Base-by-base conservation (phyloP, 2,329 filamentous ascomycete species). In the Nemania sp. region DNA sequence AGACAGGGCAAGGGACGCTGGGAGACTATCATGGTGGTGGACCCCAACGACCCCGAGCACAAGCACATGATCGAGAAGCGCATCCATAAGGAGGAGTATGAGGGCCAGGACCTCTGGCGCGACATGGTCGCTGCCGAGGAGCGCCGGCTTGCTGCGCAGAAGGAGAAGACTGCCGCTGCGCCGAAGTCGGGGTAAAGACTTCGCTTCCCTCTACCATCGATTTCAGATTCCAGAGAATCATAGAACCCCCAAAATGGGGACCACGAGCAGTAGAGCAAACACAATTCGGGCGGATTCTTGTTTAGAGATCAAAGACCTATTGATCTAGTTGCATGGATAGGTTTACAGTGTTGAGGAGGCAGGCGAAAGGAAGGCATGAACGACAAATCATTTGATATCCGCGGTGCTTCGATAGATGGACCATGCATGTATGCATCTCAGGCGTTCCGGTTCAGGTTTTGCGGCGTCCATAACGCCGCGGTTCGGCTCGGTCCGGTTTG, bases 51-150 rank as follows among this genome's bases (percentile, higher is more conserved):
- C 78, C 93, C 93, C 1, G 89, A 91, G 81, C 93, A 94, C 81
- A 92, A 93, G 86, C 86, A 92, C 75, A 79, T 94, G 73, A 92
- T 97, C 73, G 93, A 97, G 87, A 95, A 94, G 89, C 90, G 85
- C 82, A 88, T 96, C 62, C 93, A 97, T 80, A 92, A 94, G 82
- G 93, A 97, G 84, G 86, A 92, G 71, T 96, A 97, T 80, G 87
- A 90, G 78, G 93, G 93, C 52, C 93, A 97, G 83, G 94, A 98
- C 80, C 86, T 98, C 76, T 99, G 96, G 96, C 96, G 89, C 85
- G 91, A 95, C 75, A 95, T 95, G 92, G 91, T 95, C 57, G 92
- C 88, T 68, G 89, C 92, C 22, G 92, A 94, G 83, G 92, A 95
- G 83, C 85, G 86, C 72, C 82, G 87, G 45, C 71, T 89, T 49